Conservation (phyloP, 257 asterid species). For the Eucommia ulmoides region DNA sequence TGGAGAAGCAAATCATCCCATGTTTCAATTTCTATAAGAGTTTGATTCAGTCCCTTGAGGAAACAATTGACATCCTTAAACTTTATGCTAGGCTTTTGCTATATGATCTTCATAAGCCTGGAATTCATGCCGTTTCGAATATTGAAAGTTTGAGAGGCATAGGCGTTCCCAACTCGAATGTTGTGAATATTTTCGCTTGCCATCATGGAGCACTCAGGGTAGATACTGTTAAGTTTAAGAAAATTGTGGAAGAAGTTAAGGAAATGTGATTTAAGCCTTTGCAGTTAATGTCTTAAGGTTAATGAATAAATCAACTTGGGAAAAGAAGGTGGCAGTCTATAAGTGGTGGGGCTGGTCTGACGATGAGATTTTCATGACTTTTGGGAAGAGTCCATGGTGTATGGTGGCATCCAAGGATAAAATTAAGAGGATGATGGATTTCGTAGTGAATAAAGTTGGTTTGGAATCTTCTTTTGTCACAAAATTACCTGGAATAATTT, state of each 20-base stretch:
- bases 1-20: slow-evolving; percentile 10
- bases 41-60: slow-evolving; percentile 4
- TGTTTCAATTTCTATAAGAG: slow-evolving; percentile 6
- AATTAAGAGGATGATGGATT: slow-evolving; percentile 7
- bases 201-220: slow-evolving; percentile 1
- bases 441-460: slow-evolving; percentile 12
- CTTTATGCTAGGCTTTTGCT: neutral
- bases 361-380: slow-evolving; percentile 8
- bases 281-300: slow-evolving; percentile 3
- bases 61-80: neutral
- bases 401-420: slow-evolving; percentile 11
- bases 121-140: neutral
- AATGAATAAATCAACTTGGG: slow-evolving; percentile 12
- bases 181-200: neutral
- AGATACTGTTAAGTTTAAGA: slow-evolving; percentile 1
- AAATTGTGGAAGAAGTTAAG: slow-evolving; percentile 3
- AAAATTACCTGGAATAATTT: neutral
- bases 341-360: slow-evolving; percentile 23
- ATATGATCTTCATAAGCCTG: neutral
- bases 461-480: slow-evolving; percentile 3
- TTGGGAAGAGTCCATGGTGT: slow-evolving; percentile 14
- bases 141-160: slow-evolving; percentile 3
- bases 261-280: slow-evolving; percentile 8
- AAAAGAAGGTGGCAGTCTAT: slow-evolving; percentile 16
- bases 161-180: slow-evolving; percentile 5